Percentiles rank a stretch among this genome's conserved stretches.
phyloP scores from a whole-genome alignment of 1,284 basidiomycete species.

The Irpex lacteus region DNA sequence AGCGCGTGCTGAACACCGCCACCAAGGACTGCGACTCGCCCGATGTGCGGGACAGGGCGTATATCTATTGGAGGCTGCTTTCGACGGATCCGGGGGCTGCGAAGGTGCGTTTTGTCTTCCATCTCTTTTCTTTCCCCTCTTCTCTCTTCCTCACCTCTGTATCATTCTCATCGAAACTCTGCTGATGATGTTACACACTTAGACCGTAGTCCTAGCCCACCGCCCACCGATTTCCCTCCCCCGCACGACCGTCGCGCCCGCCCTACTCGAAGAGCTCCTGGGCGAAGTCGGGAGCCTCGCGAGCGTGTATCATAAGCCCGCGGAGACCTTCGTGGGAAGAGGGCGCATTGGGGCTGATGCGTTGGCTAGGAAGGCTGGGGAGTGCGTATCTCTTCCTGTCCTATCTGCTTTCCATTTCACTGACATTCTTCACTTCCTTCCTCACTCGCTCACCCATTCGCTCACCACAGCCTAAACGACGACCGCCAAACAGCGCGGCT shows the following conservation, averaged over 20 bases:
- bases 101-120: too few species aligned
- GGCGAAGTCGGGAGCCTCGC: slow-evolving; percentile 86
- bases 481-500: slow-evolving; percentile 76
- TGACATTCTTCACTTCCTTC: background rate
- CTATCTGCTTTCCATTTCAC: background rate
- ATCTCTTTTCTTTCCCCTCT: too few species aligned
- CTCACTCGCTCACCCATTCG: background rate
- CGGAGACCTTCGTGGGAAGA: slow-evolving; percentile 85
- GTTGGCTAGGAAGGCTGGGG: slow-evolving; percentile 66
- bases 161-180: too few species aligned
- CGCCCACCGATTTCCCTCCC: slow-evolving; percentile 94
- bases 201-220: slow-evolving; percentile 88
- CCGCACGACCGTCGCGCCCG: slow-evolving; percentile 86
- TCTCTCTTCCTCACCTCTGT: too few species aligned
- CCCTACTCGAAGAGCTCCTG: slow-evolving; percentile 90
- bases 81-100: slow-evolving; percentile 93
- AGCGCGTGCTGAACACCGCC: slow-evolving; percentile 87
- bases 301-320: slow-evolving; percentile 95
- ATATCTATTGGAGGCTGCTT: slow-evolving; percentile 94
- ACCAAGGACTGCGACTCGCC: slow-evolving; percentile 98
- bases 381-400: too few species aligned
- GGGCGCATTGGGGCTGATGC: slow-evolving; percentile 85
- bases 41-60: slow-evolving; percentile 94
- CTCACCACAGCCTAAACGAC: slow-evolving; percentile 40
- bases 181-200: too few species aligned